A percentile compares a stretch with the other conserved stretches of the same genome.
phyloP scores from a whole-genome alignment of 768 basidiomycete species.

The Leccinum sublutescens region DNA sequence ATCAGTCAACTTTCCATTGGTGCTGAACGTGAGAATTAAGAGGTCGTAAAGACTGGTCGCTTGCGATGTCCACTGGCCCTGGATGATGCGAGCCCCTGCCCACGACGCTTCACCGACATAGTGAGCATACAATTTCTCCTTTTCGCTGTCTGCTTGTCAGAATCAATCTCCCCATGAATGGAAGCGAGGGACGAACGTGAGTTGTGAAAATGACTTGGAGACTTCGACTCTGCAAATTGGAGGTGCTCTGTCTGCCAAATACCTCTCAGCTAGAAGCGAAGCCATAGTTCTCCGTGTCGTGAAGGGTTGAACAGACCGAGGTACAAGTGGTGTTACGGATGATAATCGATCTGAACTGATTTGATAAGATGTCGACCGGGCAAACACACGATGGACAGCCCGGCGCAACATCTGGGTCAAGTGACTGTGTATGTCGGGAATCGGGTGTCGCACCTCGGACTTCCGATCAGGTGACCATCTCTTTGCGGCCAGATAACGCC shows the following conservation, averaged over 20 bases:
- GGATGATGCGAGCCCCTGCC: slow-evolving; percentile 83
- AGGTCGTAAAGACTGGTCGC: slow-evolving; percentile 69
- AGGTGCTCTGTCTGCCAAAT: slow-evolving; percentile 72
- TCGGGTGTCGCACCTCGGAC: slow-evolving; percentile 10
- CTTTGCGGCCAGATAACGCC: too few relatives aligned
- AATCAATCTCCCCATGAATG: background rate
- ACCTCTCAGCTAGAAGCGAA: slow-evolving; percentile 50
- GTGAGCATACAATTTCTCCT: slow-evolving; percentile 80
- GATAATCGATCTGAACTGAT: too few relatives aligned
- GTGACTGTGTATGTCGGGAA: slow-evolving; percentile 4
- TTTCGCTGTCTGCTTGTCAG: slow-evolving; percentile 43
- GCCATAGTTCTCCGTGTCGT: slow-evolving; percentile 30
- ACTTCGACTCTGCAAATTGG: slow-evolving; percentile 75
- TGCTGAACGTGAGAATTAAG: slow-evolving; percentile 65
- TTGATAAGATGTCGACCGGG: too few relatives aligned
- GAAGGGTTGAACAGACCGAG: background rate
- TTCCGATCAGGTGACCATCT: background rate
- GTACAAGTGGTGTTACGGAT: background rate
- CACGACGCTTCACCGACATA: slow-evolving; percentile 69
- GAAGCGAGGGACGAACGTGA: slow-evolving; percentile 45
- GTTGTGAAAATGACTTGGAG: slow-evolving; percentile 62
- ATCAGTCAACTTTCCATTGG: slow-evolving; percentile 56
- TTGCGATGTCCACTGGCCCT: slow-evolving; percentile 79
- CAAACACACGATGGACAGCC: background rate
- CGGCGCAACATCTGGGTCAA: slow-evolving; percentile 11